Evolutionary conservation across 2,329 filamentous ascomycete species (phyloP).

Genomic region (Colletotrichum tofieldiae): DNA sequence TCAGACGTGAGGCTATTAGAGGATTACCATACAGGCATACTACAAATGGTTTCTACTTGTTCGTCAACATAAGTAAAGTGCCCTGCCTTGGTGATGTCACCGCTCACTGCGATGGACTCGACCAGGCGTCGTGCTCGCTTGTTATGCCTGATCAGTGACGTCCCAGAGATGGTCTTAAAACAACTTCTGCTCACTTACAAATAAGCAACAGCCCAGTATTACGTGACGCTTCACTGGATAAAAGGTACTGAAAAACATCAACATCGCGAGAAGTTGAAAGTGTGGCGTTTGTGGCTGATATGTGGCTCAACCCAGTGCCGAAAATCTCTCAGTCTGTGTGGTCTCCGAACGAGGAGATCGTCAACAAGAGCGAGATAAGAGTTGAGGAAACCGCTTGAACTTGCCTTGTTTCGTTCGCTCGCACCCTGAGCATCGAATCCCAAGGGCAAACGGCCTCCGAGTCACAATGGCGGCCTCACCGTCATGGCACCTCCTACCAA

Average conservation of each 20-base stretch:
- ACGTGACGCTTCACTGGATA: neutral
- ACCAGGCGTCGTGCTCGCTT: neutral
- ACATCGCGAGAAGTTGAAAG: neutral
- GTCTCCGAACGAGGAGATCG: neutral
- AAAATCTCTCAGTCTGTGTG: conserved; percentile 15
- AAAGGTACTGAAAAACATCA: no score
- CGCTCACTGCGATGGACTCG: neutral
- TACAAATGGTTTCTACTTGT: neutral
- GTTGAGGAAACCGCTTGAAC: neutral
- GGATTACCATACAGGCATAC: neutral
- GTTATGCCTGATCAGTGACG: neutral
- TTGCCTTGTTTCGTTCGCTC: neutral
- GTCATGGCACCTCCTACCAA: conserved; percentile 50
- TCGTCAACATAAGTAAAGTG: neutral
- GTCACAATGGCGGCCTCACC: conserved; percentile 18
- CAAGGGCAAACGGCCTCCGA: neutral
- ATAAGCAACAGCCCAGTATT: neutral
- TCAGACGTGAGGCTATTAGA: neutral
- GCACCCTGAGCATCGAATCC: neutral
- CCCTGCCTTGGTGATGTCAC: neutral
- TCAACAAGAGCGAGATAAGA: neutral
- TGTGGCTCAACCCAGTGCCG: neutral
- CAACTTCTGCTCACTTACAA: neutral
- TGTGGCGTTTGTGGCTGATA: conserved; percentile 22
- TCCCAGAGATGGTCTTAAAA: no score